Conservation (phyloP, 106 monocot genomes). For the Triglochin maritima region DNA sequence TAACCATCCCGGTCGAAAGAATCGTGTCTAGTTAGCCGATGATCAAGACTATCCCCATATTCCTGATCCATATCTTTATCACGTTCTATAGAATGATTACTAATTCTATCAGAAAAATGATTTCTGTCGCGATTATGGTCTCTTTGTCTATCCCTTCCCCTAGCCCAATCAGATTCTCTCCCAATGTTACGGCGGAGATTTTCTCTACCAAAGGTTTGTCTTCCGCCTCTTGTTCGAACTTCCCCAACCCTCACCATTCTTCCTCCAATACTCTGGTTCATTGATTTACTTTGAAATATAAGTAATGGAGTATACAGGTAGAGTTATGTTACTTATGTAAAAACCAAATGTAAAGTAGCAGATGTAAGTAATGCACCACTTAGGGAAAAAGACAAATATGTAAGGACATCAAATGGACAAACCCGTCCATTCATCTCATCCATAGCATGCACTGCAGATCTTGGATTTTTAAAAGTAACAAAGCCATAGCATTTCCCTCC, state of each 20-base stretch:
- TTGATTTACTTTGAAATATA: conserved; percentile 8
- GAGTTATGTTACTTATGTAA: neutral
- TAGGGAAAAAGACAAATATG: conserved; percentile 1
- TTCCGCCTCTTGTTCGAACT: conserved; percentile 65
- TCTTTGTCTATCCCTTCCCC: conserved; percentile 48
- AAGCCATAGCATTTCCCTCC: conserved; percentile 98
- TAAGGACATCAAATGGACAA: neutral
- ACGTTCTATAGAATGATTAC: conserved; percentile 39
- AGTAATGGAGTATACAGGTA: neutral
- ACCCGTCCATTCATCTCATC: conserved; percentile 85
- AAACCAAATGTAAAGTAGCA: neutral
- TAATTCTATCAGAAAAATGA: conserved; percentile 36
- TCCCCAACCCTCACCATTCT: conserved; percentile 75
- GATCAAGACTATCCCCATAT: conserved; percentile 30
- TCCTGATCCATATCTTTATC: conserved; percentile 47
- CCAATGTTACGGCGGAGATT: conserved; percentile 35
- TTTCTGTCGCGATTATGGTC: conserved; percentile 44
- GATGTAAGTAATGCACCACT: neutral
- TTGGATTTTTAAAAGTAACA: conserved; percentile 82
- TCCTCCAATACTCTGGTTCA: conserved; percentile 56
- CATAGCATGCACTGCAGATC: conserved; percentile 78
- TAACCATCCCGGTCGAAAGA: conserved; percentile 33
- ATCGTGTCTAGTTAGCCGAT: conserved; percentile 41
- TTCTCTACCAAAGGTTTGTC: conserved; percentile 49
- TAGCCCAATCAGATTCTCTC: conserved; percentile 42